Evolutionary conservation across 2,329 filamentous ascomycete genomes (phyloP).

Genomic region (Cercospora sp.): DNA sequence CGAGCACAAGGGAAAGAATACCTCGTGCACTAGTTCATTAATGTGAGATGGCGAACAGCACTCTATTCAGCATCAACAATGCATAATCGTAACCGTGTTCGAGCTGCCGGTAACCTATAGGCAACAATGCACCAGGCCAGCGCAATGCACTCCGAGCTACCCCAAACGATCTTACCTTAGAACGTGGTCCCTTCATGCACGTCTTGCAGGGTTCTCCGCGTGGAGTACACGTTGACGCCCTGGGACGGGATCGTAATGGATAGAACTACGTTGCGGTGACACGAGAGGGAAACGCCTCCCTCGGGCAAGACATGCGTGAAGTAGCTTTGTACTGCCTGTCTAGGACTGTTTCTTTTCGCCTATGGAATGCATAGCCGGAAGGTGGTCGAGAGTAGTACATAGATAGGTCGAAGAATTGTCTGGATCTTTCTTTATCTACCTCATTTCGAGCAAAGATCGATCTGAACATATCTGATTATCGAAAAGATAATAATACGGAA

Average conservation of each 20-base stretch:
- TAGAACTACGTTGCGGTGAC: neutral
- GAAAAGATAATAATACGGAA: neutral
- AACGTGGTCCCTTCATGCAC: neutral
- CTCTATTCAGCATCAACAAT: neutral
- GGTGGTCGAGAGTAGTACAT: neutral
- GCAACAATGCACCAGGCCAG: neutral
- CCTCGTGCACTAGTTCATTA: too few relatives aligned
- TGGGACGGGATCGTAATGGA: neutral
- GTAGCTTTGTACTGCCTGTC: neutral
- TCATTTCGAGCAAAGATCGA: neutral
- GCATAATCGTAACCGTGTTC: neutral
- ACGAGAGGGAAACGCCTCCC: slow-evolving; percentile 3
- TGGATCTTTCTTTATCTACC: neutral
- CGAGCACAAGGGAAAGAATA: too few relatives aligned
- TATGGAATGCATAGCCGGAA: neutral
- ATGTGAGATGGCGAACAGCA: too few relatives aligned
- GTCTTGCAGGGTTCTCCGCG: slow-evolving; percentile 4
- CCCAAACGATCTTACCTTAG: neutral
- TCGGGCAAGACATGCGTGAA: neutral
- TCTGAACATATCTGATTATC: neutral
- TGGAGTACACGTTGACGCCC: neutral
- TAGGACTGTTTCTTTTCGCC: neutral
- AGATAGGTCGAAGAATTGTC: neutral
- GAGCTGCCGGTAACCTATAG: neutral
- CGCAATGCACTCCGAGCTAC: neutral